Base-by-base conservation (phyloP, 2,329 filamentous ascomycete species). In the Fusarium temperatum region DNA sequence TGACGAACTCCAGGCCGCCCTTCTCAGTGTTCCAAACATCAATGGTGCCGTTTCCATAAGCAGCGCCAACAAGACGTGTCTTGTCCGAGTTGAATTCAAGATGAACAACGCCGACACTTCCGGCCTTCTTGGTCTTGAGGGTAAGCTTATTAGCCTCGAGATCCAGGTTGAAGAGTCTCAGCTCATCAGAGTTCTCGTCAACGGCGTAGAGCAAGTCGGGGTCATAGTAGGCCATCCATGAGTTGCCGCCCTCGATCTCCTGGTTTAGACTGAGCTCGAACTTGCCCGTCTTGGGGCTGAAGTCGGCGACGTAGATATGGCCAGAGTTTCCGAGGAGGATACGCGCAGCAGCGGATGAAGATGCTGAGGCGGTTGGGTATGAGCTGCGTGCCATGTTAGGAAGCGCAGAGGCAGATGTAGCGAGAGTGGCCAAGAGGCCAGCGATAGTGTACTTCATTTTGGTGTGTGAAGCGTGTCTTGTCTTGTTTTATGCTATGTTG, bases 11-110 rank as follows among this genome's bases (percentile, higher is more conserved):
- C 10, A 84, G 78, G 7, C 73, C 81, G 47, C 80, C 81, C 45
- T 81, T 77, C 24, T 80, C 78, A 22, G 83, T 78, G 75, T 87
- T 82, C 84, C 84, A 88, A 56, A 87, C 79, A 70, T 88, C 85
- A 48, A 88, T 74, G 32, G 78, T 80, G 59, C 82, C 84, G 24
- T 78, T 77, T 32, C 81, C 81, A 74, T 85, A 88, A 12, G 81
- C 82, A 5, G 85, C 80, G 22, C 85, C 85, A 7, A 88, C 78
- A 77, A 89, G 81, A 55, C 83, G 83, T 7, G 82, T 85, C 75
- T 81, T 76, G 67, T 86, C 82, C 57, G 77, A 61, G 79, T 83
- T 86, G 79, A 88, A 85, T 53, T 82, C 85, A 30, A 88, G 82
- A 70, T 84, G 84, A 38, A 88, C 87, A 15, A 86, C 83, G 50